A percentile compares a stretch with the other conserved stretches of the same genome.
Evolutionary conservation across 1,139 yeast genomes (phyloP).

Genomic region (Meyerozyma guilliermondii): DNA sequence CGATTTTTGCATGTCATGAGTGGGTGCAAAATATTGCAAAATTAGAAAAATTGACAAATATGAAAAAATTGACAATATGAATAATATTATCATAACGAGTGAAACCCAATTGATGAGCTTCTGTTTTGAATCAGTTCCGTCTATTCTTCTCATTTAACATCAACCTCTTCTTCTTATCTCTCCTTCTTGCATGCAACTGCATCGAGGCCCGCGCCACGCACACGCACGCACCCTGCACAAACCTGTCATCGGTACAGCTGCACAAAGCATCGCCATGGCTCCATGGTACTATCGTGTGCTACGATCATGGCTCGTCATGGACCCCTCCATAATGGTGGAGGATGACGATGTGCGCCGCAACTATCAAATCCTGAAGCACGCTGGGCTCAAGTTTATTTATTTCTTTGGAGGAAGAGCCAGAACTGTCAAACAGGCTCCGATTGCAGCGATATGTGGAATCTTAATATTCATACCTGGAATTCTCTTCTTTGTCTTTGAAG

Average conservation of each 20-base stretch:
- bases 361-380: constrained; percentile 31
- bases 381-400: constrained; percentile 35
- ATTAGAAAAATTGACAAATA: neutral
- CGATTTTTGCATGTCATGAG: neutral
- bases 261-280: neutral
- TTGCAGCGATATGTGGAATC: constrained; percentile 28
- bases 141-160: neutral
- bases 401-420: constrained; percentile 64
- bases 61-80: no score
- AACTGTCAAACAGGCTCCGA: constrained; percentile 32
- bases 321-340: constrained; percentile 24
- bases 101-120: no score
- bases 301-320: constrained; percentile 42
- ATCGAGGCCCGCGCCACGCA: neutral
- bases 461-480: constrained; percentile 44
- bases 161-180: neutral
- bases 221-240: neutral
- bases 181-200: neutral
- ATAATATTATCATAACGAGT: neutral
- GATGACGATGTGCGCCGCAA: constrained; percentile 14
- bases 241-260: no score
- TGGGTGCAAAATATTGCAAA: neutral
- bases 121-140: neutral
- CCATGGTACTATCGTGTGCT: constrained; percentile 16
- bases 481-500: constrained; percentile 39